A percentile compares a stretch with the other conserved stretches of the same genome.
phyloP scores from a whole-genome alignment of 805 yeast genomes.

The Brettanomyces custersianus region DNA sequence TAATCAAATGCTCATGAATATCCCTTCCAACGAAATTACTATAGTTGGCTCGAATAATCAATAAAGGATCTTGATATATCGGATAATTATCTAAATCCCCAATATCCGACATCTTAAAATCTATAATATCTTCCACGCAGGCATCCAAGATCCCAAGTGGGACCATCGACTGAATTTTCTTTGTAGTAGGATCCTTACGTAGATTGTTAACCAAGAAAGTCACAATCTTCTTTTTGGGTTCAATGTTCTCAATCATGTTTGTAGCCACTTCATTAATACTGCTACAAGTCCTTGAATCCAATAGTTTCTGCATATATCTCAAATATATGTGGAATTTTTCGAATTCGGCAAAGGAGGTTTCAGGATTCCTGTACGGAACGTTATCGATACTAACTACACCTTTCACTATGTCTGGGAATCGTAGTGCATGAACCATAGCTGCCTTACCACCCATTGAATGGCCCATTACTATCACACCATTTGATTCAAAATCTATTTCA shows the following conservation, averaged over 20 bases:
- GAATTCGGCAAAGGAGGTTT: slow-evolving; percentile 19
- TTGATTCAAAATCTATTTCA: slow-evolving; percentile 5
- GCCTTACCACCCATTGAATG: slow-evolving; percentile 94
- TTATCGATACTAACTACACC: slow-evolving; percentile 68
- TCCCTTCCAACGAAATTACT: slow-evolving; percentile 32
- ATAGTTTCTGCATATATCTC: slow-evolving; percentile 7
- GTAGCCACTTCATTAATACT: slow-evolving; percentile 43
- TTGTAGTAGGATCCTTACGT: slow-evolving; percentile 25
- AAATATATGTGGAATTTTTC: slow-evolving; percentile 20
- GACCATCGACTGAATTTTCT: slow-evolving; percentile 28
- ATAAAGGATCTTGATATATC: slow-evolving; percentile 57
- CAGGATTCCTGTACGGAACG: slow-evolving; percentile 60
- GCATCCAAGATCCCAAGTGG: slow-evolving; percentile 62
- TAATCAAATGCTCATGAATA: slow-evolving; percentile 10
- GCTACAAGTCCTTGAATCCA: slow-evolving; percentile 24
- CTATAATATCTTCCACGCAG: slow-evolving; percentile 53
- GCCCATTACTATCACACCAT: slow-evolving; percentile 51
- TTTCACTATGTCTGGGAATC: slow-evolving; percentile 51
- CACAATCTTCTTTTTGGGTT: slow-evolving; percentile 48
- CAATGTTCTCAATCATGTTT: slow-evolving; percentile 49
- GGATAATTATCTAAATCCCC: slow-evolving; percentile 25
- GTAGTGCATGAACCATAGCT: slow-evolving; percentile 74
- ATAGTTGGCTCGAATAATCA: slow-evolving; percentile 69
- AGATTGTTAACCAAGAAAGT: slow-evolving; percentile 70
- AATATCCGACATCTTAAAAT: slow-evolving; percentile 29